Evolutionary conservation across 306 rosid genomes (phyloP), one percentile per base, ranked within the genome.

Genomic region (Alnus glutinosa): DNA sequence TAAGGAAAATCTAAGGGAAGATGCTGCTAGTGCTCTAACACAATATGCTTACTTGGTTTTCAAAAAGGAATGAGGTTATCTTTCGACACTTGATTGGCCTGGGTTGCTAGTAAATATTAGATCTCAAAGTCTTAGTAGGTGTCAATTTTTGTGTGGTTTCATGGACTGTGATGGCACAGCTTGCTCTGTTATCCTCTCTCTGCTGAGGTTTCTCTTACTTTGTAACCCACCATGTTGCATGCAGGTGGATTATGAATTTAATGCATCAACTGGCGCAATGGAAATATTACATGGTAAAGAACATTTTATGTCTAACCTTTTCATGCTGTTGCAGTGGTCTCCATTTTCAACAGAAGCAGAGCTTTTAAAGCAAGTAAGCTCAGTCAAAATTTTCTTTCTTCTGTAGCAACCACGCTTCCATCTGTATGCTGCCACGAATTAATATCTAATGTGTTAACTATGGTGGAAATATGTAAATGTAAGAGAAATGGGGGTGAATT

Each of bases 281-380:
- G 85, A 90, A 47, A 80, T 84, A 50, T 82, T 93, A 87, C 87
- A 90, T 73, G 94, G 92, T 10, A 77, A 59, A 71, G 96, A 90
- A 44, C 91, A 88, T 85, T 92, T 89, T 76, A 34, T 74, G 78
- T 49, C 90, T 47, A 95, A 95, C 88, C 89, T 95, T 75, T 80
- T 89, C 72, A 70, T 83, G 86, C 78, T 95, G 76, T 70, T 95
- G 83, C 84, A 82, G 48, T 95, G 98, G 98, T 91, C 98, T 58
- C 98, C 98, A 54, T 95, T 87, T 84, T 89, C 92, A 55, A 87
- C 96, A 15, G 98, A 95, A 76, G 76, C 94, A 47, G 96, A 90
- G 79, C 98, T 95, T 80, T 87, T 95, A 77, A 78, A 90, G 80
- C 98, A 92, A 83, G 98, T 95, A 55, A 81, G 88, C 77, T 88